Conservation (phyloP, 2,329 filamentous ascomycete species). For the Penicillium sp. region DNA sequence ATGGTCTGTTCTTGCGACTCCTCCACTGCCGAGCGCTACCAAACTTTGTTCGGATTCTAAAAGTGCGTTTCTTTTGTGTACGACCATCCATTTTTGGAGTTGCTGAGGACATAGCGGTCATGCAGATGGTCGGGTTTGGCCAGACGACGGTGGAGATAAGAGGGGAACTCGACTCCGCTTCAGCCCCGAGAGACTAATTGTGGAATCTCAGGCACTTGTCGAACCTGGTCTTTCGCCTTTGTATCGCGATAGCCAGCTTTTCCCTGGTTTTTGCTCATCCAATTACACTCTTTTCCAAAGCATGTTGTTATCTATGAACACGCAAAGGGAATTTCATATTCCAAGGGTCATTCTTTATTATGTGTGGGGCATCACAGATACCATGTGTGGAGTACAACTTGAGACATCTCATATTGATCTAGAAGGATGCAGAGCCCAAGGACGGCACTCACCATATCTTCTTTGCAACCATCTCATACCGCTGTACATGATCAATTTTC, state of each 20-base stretch:
- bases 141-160: not conserved
- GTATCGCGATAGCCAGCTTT: too few species aligned
- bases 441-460: slow-evolving; percentile 74
- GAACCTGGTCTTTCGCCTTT: too few species aligned
- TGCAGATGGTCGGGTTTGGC: not conserved
- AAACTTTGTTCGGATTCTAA: not conserved
- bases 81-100: not conserved
- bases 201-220: too few species aligned
- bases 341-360: not conserved
- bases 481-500: slow-evolving; percentile 65
- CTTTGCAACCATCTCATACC: slow-evolving; percentile 96
- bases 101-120: not conserved
- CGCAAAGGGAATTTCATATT: too few species aligned
- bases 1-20: not conserved
- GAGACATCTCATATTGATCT: not conserved
- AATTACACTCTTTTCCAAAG: not conserved
- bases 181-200: too few species aligned
- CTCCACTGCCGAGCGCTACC: not conserved
- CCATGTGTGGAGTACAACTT: not conserved
- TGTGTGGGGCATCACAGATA: not conserved
- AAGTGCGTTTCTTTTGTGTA: not conserved
- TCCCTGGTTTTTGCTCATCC: too few species aligned
- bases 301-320: too few species aligned
- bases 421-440: not conserved
- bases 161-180: not conserved